These are phyloP conservation scores for Diplodia mutila DNA, from an alignment of 2,329 filamentous ascomycete species.

Conservation along the genomic window DNA sequence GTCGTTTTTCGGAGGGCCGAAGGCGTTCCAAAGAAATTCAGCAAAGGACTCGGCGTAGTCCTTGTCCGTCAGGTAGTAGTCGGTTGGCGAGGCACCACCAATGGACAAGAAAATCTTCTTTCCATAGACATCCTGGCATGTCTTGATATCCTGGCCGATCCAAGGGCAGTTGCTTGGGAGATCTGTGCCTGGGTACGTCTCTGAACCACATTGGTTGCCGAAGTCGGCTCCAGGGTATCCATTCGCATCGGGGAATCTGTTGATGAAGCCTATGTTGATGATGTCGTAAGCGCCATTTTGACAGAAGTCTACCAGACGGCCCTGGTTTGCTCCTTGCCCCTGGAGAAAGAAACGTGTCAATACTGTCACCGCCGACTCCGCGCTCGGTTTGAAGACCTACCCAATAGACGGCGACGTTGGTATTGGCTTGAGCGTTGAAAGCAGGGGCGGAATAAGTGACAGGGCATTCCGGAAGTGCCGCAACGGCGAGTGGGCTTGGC, in stretches of 20 bases:
- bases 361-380: not conserved
- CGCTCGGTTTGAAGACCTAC: conserved; percentile 45
- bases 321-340: conserved; percentile 58
- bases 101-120: conserved; percentile 76
- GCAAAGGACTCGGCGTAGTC: conserved; percentile 48
- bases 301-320: conserved; percentile 40
- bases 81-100: conserved; percentile 57
- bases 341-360: conserved; percentile 30
- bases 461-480: conserved; percentile 32
- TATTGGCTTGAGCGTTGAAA: conserved; percentile 31
- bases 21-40: conserved; percentile 71
- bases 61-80: conserved; percentile 68
- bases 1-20: conserved; percentile 60
- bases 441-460: conserved; percentile 39
- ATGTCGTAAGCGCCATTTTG: conserved; percentile 50
- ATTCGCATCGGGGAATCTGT: conserved; percentile 57
- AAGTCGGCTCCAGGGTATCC: conserved; percentile 63
- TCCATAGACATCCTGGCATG: conserved; percentile 64
- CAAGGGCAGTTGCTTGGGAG: conserved; percentile 49
- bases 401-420: conserved; percentile 70
- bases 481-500: conserved; percentile 41
- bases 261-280: conserved; percentile 67
- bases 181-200: conserved; percentile 58
- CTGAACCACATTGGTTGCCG: conserved; percentile 57
- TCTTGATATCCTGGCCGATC: conserved; percentile 50